These are phyloP conservation scores for Russula sp. DNA, from an alignment of 768 basidiomycete species.

Conservation along the genomic window DNA sequence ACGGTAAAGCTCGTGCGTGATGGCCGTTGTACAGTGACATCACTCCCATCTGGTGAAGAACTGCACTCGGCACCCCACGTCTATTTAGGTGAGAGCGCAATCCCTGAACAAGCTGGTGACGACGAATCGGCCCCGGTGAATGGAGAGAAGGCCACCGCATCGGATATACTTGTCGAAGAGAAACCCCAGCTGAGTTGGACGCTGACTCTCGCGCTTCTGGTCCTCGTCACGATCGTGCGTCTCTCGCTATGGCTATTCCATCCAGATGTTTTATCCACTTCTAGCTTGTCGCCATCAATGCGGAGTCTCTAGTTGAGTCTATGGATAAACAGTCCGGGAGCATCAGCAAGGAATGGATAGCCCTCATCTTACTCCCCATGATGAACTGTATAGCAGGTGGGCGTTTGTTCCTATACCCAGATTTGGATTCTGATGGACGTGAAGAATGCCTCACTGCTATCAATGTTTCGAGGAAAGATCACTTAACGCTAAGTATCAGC, in stretches of 20 bases:
- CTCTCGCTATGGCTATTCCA: not conserved
- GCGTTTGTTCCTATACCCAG: not conserved
- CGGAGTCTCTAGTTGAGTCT: conserved; percentile 72
- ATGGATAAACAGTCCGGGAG: conserved; percentile 68
- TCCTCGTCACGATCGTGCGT: conserved; percentile 17
- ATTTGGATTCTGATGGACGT: conserved; percentile 6
- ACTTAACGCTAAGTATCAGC: conserved; percentile 74
- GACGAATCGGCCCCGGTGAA: not conserved
- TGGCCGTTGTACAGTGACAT: conserved; percentile 15
- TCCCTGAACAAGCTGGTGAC: conserved; percentile 2
- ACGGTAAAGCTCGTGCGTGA: conserved; percentile 21
- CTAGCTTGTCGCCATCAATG: conserved; percentile 51
- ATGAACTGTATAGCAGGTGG: conserved; percentile 73
- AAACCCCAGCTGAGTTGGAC: conserved; percentile 18
- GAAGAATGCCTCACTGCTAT: conserved; percentile 84
- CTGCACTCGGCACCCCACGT: not conserved
- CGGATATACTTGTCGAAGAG: not conserved
- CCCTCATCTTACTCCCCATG: conserved; percentile 79
- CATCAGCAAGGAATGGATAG: conserved; percentile 85
- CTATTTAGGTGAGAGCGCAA: not conserved
- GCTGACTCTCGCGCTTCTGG: conserved; percentile 11
- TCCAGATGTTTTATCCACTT: not conserved
- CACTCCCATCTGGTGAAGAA: conserved; percentile 15
- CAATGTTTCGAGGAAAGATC: conserved; percentile 80
- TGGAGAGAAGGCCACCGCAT: not conserved